Percentiles rank a stretch among this genome's conserved stretches.
These are phyloP conservation scores for Suillus decipiens DNA, from an alignment of 768 basidiomycete species.

Conservation along the genomic window DNA sequence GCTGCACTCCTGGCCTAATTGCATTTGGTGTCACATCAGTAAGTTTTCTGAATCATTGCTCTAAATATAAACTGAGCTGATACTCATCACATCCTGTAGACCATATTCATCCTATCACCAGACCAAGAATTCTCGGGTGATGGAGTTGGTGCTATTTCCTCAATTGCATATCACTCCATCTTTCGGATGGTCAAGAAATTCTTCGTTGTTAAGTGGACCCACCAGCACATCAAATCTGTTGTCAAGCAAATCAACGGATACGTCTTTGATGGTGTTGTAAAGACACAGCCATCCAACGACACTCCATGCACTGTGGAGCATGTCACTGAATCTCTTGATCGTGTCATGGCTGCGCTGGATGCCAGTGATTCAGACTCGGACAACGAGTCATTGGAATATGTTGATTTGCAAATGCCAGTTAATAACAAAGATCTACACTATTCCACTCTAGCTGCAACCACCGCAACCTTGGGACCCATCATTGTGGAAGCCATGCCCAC, in stretches of 20 bases:
- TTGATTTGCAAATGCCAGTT: neutral
- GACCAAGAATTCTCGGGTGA: slow-evolving; percentile 1
- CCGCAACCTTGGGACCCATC: no score
- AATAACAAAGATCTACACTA: no score
- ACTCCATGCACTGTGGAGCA: neutral
- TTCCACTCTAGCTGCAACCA: no score
- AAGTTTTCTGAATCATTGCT: neutral
- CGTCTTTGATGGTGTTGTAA: neutral
- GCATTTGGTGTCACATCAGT: neutral
- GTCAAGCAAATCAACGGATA: slow-evolving; percentile 1
- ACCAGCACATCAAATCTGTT: neutral
- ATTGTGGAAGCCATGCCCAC: no score
- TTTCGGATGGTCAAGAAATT: slow-evolving; percentile 2
- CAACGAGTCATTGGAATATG: neutral
- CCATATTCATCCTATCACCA: slow-evolving; percentile 2
- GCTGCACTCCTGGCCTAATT: slow-evolving; percentile 6
- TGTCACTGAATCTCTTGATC: neutral
- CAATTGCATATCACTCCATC: neutral
- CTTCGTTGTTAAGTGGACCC: neutral
- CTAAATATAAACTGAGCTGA: neutral
- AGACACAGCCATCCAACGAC: neutral
- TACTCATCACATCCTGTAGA: neutral
- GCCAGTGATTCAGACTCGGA: neutral
- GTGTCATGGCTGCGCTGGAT: neutral
- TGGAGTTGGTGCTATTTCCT: slow-evolving; percentile 4